phyloP scores from a whole-genome alignment of 768 basidiomycete genomes.

The Tylopilus felleus region DNA sequence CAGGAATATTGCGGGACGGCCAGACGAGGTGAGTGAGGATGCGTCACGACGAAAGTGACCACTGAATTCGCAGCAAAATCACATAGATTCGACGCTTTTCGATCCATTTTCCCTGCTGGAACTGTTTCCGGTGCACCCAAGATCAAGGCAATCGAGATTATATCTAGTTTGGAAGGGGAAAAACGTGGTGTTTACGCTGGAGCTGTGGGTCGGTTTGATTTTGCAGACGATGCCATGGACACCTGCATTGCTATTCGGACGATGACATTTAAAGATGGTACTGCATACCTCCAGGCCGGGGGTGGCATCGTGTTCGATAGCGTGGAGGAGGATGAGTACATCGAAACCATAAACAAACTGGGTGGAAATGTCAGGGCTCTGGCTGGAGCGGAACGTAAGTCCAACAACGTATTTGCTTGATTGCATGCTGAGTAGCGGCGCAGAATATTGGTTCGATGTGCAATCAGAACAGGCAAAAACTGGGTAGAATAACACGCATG shows the following conservation, averaged over 20 bases:
- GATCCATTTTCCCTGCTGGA: conserved; percentile 98
- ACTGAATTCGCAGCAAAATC: conserved; percentile 3
- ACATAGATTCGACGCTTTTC: conserved; percentile 91
- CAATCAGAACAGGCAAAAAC: conserved; percentile 44
- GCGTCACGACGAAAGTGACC: not conserved
- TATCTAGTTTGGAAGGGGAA: conserved; percentile 83
- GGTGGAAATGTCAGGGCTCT: conserved; percentile 82
- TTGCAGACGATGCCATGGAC: conserved; percentile 92
- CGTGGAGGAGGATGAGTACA: conserved; percentile 95
- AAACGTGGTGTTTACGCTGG: conserved; percentile 94
- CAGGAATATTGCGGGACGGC: conserved; percentile 77
- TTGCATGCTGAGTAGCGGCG: conserved; percentile 18
- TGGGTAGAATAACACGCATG: conserved; percentile 20
- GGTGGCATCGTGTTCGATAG: conserved; percentile 98
- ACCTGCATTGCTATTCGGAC: conserved; percentile 98
- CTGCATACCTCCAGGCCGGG: conserved; percentile 91
- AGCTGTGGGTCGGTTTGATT: conserved; percentile 97
- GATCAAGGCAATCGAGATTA: conserved; percentile 95
- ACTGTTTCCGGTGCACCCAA: conserved; percentile 99
- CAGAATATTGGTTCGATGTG: conserved; percentile 70
- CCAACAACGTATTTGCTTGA: not conserved
- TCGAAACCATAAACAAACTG: conserved; percentile 95
- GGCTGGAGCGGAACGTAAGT: conserved; percentile 84
- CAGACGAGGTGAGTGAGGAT: conserved; percentile 62
- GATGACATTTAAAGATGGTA: conserved; percentile 93